Percentiles rank a stretch among this genome's conserved stretches.
phyloP scores from a whole-genome alignment of 495 filamentous ascomycete species.

The Tuber umbilicatum region DNA sequence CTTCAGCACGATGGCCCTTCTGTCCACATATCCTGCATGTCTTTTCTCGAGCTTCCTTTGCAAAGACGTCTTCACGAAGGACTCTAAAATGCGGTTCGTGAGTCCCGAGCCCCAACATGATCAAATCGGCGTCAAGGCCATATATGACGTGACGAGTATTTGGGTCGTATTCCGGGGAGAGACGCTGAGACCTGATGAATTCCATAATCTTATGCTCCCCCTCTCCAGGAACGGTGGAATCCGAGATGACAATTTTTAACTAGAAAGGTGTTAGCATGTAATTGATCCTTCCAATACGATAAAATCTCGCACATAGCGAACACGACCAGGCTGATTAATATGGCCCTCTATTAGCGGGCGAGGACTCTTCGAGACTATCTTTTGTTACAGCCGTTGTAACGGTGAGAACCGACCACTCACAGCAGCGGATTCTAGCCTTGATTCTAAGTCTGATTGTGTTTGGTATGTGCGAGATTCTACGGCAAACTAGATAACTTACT shows the following conservation, averaged over 20 bases:
- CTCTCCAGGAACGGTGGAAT: slow-evolving; percentile 94
- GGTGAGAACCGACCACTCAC: too few species aligned
- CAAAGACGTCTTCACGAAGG: slow-evolving; percentile 94
- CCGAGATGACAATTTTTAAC: slow-evolving; percentile 95
- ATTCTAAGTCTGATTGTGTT: too few species aligned
- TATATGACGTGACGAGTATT: slow-evolving; percentile 97
- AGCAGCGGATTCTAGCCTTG: too few species aligned
- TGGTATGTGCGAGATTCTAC: neutral
- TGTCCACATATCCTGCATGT: slow-evolving; percentile 84
- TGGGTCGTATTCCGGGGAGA: slow-evolving; percentile 83
- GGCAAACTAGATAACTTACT: slow-evolving; percentile 41
- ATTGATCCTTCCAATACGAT: neutral
- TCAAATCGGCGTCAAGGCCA: slow-evolving; percentile 92
- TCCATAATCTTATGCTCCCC: slow-evolving; percentile 99
- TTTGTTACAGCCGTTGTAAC: too few species aligned
- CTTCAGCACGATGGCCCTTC: slow-evolving; percentile 74
- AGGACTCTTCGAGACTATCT: too few species aligned
- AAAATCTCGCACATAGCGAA: too few species aligned
- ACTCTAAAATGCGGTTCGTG: slow-evolving; percentile 98
- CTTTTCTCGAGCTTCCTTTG: slow-evolving; percentile 72
- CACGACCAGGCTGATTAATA: too few species aligned
- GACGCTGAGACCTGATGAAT: slow-evolving; percentile 88
- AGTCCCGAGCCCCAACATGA: slow-evolving; percentile 95
- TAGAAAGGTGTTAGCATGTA: slow-evolving; percentile 42
- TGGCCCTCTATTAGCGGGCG: too few species aligned